These are phyloP conservation scores for Pestalotiopsis sp. DNA, from an alignment of 2,329 filamentous ascomycete genomes.

Conservation along the genomic window DNA sequence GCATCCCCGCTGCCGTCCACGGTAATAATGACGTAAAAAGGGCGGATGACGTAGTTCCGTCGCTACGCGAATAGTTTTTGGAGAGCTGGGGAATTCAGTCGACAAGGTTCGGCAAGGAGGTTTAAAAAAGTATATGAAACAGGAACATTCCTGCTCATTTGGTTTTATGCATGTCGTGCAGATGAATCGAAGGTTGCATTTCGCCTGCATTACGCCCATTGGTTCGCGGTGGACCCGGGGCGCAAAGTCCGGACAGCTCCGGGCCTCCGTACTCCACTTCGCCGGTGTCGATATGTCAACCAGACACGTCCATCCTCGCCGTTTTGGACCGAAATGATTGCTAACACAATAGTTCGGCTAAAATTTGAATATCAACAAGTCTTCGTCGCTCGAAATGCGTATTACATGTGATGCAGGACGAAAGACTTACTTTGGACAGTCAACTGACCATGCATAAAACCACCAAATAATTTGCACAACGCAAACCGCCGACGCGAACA, in stretches of 20 bases:
- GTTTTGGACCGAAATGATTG: no score
- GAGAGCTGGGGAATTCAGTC: neutral
- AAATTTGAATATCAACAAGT: no score
- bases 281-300: neutral
- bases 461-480: no score
- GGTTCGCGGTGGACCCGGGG: neutral
- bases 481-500: no score
- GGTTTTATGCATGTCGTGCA: neutral
- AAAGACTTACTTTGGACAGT: no score
- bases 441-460: no score
- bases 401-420: no score
- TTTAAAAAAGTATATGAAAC: neutral
- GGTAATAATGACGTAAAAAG: slow-evolving; percentile 9
- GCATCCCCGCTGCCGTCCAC: neutral
- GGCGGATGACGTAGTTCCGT: neutral
- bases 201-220: neutral
- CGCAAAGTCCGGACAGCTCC: neutral
- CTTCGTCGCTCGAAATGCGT: no score
- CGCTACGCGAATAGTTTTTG: neutral
- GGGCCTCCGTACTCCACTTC: neutral
- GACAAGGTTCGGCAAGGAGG: neutral
- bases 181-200: neutral
- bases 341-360: no score
- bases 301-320: neutral
- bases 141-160: neutral